A percentile compares a stretch with the other conserved stretches of the same genome.
phyloP scores from a whole-genome alignment of 2,329 filamentous ascomycete species.

The Clonostachys rosea region DNA sequence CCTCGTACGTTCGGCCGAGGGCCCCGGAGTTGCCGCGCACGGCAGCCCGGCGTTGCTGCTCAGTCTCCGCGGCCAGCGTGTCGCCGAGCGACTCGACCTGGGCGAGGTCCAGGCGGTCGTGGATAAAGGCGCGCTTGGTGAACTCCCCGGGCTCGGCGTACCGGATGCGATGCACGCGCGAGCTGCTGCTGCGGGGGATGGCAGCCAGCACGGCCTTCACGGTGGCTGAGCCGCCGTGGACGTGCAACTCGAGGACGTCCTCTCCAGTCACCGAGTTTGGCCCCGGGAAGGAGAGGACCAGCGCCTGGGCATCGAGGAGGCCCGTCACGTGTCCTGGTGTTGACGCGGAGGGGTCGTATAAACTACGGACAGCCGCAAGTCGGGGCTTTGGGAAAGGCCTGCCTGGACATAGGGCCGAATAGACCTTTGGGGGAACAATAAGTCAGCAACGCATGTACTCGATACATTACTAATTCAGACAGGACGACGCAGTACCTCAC shows the following conservation, averaged over 20 bases:
- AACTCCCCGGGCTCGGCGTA: constrained; percentile 97
- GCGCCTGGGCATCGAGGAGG: constrained; percentile 71
- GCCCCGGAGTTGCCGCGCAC: constrained; percentile 70
- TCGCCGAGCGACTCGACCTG: constrained; percentile 70
- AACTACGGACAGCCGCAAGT: constrained; percentile 67
- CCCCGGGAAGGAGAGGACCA: constrained; percentile 77
- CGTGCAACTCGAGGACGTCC: constrained; percentile 85
- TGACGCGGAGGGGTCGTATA: constrained; percentile 49
- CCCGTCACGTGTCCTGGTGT: not conserved
- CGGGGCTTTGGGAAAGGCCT: constrained; percentile 40
- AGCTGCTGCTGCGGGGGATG: constrained; percentile 43
- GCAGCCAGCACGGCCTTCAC: constrained; percentile 81
- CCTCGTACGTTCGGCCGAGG: constrained; percentile 73
- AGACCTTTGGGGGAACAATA: constrained; percentile 31
- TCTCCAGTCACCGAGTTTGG: constrained; percentile 88
- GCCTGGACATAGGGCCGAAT: constrained; percentile 42
- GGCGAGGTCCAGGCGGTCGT: constrained; percentile 78
- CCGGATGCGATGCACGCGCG: constrained; percentile 45
- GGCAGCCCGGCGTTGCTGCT: constrained; percentile 86
- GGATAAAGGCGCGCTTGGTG: constrained; percentile 85
- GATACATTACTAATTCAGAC: too few relatives aligned
- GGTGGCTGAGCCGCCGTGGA: constrained; percentile 89
- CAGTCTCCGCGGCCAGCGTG: constrained; percentile 68
- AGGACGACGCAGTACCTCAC: constrained; percentile 43
- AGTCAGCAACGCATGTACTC: too few relatives aligned